Evolutionary conservation across 2,329 filamentous ascomycete species (phyloP).

Genomic region (Fusarium acutatum): DNA sequence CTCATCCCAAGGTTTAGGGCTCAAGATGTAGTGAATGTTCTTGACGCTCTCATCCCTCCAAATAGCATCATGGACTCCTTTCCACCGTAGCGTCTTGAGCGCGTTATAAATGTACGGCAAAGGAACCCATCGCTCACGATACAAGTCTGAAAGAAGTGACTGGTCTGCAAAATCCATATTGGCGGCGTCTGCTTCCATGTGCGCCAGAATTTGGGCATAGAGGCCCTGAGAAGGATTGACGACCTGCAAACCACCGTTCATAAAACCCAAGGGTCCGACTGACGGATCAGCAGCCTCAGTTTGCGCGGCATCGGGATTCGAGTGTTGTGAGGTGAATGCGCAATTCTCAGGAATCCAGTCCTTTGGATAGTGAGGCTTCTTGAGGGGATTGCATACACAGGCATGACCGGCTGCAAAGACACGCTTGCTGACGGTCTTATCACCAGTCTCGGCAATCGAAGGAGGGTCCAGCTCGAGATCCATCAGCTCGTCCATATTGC

Average conservation of each 20-base stretch:
- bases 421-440: slow-evolving; percentile 52
- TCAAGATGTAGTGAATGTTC: slow-evolving; percentile 69
- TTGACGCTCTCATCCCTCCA: slow-evolving; percentile 68
- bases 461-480: slow-evolving; percentile 73
- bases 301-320: slow-evolving; percentile 57
- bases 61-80: slow-evolving; percentile 61
- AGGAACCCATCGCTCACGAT: slow-evolving; percentile 63
- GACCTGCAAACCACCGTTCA: slow-evolving; percentile 63
- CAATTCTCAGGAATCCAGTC: slow-evolving; percentile 71
- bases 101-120: slow-evolving; percentile 71
- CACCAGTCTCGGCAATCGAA: slow-evolving; percentile 31
- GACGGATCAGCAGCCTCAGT: slow-evolving; percentile 53
- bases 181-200: slow-evolving; percentile 58
- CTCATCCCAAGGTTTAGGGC: slow-evolving; percentile 70
- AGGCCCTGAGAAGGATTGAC: slow-evolving; percentile 59
- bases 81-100: slow-evolving; percentile 66
- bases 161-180: slow-evolving; percentile 68
- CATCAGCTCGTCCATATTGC: slow-evolving; percentile 95
- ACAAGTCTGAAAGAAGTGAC: slow-evolving; percentile 64
- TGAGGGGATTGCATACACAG: slow-evolving; percentile 85
- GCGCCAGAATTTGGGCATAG: slow-evolving; percentile 60
- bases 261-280: slow-evolving; percentile 58
- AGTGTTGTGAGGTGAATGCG: slow-evolving; percentile 65
- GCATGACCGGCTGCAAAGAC: slow-evolving; percentile 88
- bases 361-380: slow-evolving; percentile 79